Evolutionary conservation across 2,329 filamentous ascomycete species (phyloP).

Genomic region (Bipolaris cookei): DNA sequence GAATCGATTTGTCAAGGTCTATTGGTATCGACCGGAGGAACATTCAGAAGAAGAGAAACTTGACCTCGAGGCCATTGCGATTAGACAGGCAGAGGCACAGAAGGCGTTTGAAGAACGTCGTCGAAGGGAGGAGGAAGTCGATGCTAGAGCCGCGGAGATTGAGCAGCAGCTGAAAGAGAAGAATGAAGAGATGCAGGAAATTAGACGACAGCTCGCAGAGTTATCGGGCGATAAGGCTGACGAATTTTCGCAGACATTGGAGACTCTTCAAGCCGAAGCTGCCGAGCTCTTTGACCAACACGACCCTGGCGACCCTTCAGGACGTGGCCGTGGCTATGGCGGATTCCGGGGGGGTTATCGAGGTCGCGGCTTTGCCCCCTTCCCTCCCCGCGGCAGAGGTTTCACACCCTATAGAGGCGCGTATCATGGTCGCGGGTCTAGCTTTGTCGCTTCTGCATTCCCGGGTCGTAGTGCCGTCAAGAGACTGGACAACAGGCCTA

Average conservation of each 20-base stretch:
- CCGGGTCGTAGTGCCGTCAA: slow-evolving; percentile 56
- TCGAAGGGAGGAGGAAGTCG: slow-evolving; percentile 67
- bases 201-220: slow-evolving; percentile 68
- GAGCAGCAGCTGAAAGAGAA: slow-evolving; percentile 69
- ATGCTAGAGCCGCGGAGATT: slow-evolving; percentile 67
- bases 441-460: slow-evolving; percentile 34
- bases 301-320: slow-evolving; percentile 26
- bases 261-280: slow-evolving; percentile 55
- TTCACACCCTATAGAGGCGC: slow-evolving; percentile 46
- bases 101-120: slow-evolving; percentile 70
- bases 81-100: slow-evolving; percentile 75
- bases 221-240: slow-evolving; percentile 36
- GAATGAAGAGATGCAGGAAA: slow-evolving; percentile 67
- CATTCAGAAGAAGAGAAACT: slow-evolving; percentile 55
- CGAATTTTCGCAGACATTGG: slow-evolving; percentile 27
- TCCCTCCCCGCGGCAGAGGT: slow-evolving; percentile 17
- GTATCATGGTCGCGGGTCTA: slow-evolving; percentile 52
- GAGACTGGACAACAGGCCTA: slow-evolving; percentile 78
- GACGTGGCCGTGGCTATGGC: slow-evolving; percentile 22
- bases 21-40: slow-evolving; percentile 67
- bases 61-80: slow-evolving; percentile 72
- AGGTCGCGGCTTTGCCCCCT: slow-evolving; percentile 46
- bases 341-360: slow-evolving; percentile 44
- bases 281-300: slow-evolving; percentile 71
- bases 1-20: slow-evolving; percentile 85